Base-by-base conservation (phyloP, 495 filamentous ascomycete species). In the Annulohypoxylon maeteangense region DNA sequence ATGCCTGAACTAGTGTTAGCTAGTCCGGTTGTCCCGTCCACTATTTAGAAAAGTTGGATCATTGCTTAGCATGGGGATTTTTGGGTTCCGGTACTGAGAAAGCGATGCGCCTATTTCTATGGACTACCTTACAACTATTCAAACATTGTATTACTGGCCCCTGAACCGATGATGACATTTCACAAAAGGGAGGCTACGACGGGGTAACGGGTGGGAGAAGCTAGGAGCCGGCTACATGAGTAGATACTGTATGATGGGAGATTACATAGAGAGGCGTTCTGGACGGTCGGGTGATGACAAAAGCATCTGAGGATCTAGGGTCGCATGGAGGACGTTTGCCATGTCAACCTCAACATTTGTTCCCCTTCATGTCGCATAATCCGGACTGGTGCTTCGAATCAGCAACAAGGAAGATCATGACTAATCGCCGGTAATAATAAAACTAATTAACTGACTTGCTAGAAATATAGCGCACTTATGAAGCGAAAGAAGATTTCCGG, bases 111-210 rank as follows among this genome's bases (percentile, higher is more conserved):
- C 25, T 20, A 38, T 58, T 48, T 59, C 44, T 59, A 48, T 12
- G 47, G 51, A 20, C 32, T 50, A 25, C 36, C 32, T 53, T 34
- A 51, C 47, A 53, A 65, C 54, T 31, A 62, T 63, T 59, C 58
- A 47, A 72, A 53, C 58, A 76, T 76, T 76, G 74, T 78, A 78
- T 76, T 78, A 78, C 51, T 72, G 70, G 54, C 56, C 18, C 75
- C 65, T 58, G 68, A 63, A 70, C 68, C 58, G 67, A 67, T 57
- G 61, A 74, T 70, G 73, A 75, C 34, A 63, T 70, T 68, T 69
- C 32, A 51, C 23, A 68, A 42, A 36, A 62, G 53, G 44, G 64
- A 60, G 50, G 59, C 59, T 72, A 72, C 48, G 65, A 72, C 29
- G 65, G 65, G 65, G 48, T 18, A 65, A 63, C 51, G 61, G 65